Evolutionary conservation across 805 yeast species (phyloP).

Genomic region (Naumovozyma castellii): DNA sequence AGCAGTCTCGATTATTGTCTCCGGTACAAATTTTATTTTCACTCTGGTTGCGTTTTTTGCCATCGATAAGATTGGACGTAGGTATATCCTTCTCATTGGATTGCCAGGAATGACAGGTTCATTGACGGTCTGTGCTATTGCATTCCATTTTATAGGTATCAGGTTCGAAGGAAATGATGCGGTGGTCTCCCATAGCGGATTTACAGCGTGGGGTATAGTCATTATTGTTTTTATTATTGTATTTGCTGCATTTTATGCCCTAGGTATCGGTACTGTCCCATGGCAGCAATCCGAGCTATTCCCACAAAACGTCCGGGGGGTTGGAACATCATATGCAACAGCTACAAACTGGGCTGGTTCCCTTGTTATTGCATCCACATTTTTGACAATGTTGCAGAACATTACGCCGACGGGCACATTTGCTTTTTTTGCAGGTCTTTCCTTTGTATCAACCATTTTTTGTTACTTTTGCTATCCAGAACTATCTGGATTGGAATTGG

Average conservation of each 20-base stretch:
- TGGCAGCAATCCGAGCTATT: constrained; percentile 97
- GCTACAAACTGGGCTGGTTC: constrained; percentile 96
- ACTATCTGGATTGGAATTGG: constrained; percentile 79
- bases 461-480: constrained; percentile 87
- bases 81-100: constrained; percentile 68
- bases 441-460: constrained; percentile 60
- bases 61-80: constrained; percentile 82
- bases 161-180: constrained; percentile 42
- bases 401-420: constrained; percentile 95
- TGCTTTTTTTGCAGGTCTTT: constrained; percentile 76
- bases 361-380: constrained; percentile 79
- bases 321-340: constrained; percentile 85
- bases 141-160: constrained; percentile 77
- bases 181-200: constrained; percentile 36
- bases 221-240: constrained; percentile 77
- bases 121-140: constrained; percentile 73
- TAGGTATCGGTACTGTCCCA: constrained; percentile 95
- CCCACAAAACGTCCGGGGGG: constrained; percentile 87
- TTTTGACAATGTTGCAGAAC: constrained; percentile 84
- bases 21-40: constrained; percentile 88
- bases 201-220: constrained; percentile 79
- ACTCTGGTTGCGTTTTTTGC: constrained; percentile 78
- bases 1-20: constrained; percentile 85
- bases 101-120: constrained; percentile 78
- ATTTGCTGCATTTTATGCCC: constrained; percentile 82